Base-by-base conservation (phyloP, 805 yeast genomes). In the Spathaspora gorwiae region DNA sequence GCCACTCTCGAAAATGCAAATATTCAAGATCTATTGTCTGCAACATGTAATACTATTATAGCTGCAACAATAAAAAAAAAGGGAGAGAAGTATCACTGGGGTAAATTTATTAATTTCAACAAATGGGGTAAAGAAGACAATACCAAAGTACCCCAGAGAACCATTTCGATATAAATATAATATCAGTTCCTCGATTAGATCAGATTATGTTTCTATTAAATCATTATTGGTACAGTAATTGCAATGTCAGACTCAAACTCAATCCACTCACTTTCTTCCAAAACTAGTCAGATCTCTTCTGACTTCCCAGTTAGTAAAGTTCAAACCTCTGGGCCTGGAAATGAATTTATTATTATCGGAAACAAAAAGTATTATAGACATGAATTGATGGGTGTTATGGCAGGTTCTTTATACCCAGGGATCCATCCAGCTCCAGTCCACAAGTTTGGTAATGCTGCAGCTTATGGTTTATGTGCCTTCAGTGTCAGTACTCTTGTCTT, bases 341-440 rank as follows among this genome's bases (percentile, higher is more conserved):
- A 64, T 15, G 70, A 73, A 35, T 61, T 63, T 48, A 64, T 76
- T 35, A 65, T 66, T 46, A 65, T 76, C 37, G 75, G 73, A 43
- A 66, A 68, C 42, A 54, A 60, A 35, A 62, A 66, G 26, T 76
- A 79, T 60, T 68, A 70, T 45, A 72, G 78, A 44, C 70, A 70
- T 27, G 90, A 84, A 45, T 74, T 84, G 50, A 61, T 79, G 51
- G 68, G 69, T 31, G 89, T 87, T 2, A 81, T 83, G 56, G 87
- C 84, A 12, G 87, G 86, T 55, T 68, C 69, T 8, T 62, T 75
- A 46, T 71, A 72, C 41, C 69, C 78, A 5, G 66, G 62, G 12
- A 74, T 80, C 42, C 56, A 65, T 47, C 75, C 79, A 48, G 65
- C 71, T 15, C 73, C 82, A 6, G 57, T 62, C 41, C 74, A 80